A percentile compares a stretch with the other conserved stretches of the same genome.
These are phyloP conservation scores for Vachellia pachyceras DNA, from an alignment of 306 rosid species.

Conservation along the genomic window DNA sequence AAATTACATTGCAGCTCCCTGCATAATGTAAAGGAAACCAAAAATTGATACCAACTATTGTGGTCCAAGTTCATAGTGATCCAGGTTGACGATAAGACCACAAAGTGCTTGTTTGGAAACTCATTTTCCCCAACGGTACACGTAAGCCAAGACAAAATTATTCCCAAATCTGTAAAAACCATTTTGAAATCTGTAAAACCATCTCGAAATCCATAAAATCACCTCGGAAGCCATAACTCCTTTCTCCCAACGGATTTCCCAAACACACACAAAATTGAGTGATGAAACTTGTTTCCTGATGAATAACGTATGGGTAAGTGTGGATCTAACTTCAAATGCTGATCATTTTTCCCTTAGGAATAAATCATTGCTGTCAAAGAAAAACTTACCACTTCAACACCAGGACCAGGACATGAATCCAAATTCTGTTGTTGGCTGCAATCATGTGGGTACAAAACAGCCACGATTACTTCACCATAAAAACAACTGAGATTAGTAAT, in stretches of 20 bases:
- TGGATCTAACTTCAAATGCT: conserved; percentile 14
- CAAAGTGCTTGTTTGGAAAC: no score
- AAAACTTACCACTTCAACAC: conserved; percentile 6
- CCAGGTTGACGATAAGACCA: conserved; percentile 16
- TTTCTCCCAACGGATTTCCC: no score
- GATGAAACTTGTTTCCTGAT: conserved; percentile 24
- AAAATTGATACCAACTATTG: conserved; percentile 17
- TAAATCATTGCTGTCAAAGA: conserved; percentile 2
- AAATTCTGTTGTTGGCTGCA: conserved; percentile 5
- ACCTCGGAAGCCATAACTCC: no score
- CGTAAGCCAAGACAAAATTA: no score
- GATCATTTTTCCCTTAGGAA: not conserved
- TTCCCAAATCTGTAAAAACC: no score
- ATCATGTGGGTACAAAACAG: not conserved
- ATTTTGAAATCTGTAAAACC: no score
- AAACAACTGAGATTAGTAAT: not conserved
- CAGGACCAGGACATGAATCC: conserved; percentile 26
- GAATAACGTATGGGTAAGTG: not conserved
- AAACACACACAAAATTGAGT: not conserved
- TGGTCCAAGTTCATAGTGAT: conserved; percentile 7
- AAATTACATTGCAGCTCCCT: not conserved
- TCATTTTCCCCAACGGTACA: no score
- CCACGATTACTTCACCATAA: conserved; percentile 6
- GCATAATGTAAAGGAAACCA: conserved; percentile 3
- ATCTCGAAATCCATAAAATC: no score